Base-by-base conservation (phyloP, 257 asterid genomes). In the Gardenia jasminoides region DNA sequence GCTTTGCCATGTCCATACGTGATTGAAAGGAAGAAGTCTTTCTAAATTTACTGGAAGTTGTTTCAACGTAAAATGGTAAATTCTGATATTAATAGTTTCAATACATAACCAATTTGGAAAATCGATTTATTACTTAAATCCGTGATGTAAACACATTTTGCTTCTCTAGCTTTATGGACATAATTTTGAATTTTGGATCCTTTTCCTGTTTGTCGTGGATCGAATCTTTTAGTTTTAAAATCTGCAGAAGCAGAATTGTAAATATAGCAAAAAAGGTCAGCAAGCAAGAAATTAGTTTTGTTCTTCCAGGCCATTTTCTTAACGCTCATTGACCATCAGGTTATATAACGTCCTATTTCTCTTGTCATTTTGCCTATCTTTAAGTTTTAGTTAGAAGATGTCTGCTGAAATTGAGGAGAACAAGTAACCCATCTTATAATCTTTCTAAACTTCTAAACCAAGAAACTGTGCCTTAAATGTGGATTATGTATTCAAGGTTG, bases 251-350 rank as follows among this genome's bases (percentile, higher is more conserved):
- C 19, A 26, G 67, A 72, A 64, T 16, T 28, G 64, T 4, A 7
- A 30, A 30, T 50, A 26, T 26, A 50, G 65, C 39, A 26, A 50
- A 48, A 46, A 64, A 48, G 76, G 26, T 48, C 56, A 72, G 76
- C 67, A 62, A 39, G 61, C n/a, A 74, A 56, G 67, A 19, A 17
- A 74, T 3, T 36, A 17, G n/a, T 33, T 68, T 20, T 7, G 50
- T 28, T 70, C 54, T 24, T 9, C n/a, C n/a, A 19, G 6, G 66
- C 62, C 61, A 73, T 50, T 11, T 69, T 69, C 76, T 56, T 70
- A 78, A 56, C 71, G 20, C 43, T 26, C 70, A 10, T 70, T 70
- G 81, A 56, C 76, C 52, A 58, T 30, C 8, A 39, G 26, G 76
- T 15, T 67, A 11, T 67, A 36, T 48, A 54, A 66, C 70, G 58